Base-by-base conservation (phyloP, 768 basidiomycete species). In the Rossbeevera mucosa region DNA sequence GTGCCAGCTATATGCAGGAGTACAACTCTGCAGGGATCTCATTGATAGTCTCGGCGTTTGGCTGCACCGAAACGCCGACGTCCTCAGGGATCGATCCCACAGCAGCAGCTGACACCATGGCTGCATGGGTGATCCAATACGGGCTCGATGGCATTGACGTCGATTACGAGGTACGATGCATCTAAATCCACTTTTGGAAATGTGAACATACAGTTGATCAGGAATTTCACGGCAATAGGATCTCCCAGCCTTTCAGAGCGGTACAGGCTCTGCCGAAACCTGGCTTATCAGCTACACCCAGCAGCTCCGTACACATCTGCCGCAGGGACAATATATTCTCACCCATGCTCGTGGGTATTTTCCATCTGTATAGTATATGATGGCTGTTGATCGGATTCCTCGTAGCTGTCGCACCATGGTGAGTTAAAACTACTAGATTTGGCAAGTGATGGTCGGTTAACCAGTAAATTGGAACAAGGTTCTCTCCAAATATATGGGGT, bases 1-100 rank as follows among this genome's bases (percentile, higher is more conserved):
- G 81, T 25, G 53, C 73, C 12, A 30, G 71, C 13, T 72, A 77
- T 59, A 65, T 80, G 53, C 55, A 74, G 0, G 71, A 77, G 51
- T 83, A 83, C 59, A 71, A 70, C 21, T 72, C 75, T 0, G 80
- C 81, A 6, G 82, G 82, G 18, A 81, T 83, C 62, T 77, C 76
- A 20, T 60, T 85, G 43, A 74, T 85, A 48, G 82, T 83, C 5
- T 79, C 80, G 42, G 73, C 70, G 4, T 83, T 83, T 55, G 79
- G 79, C 6, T 71, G 77, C 11, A 67, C 65, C 3, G 60, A 69
- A 49, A 64, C 67, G 1, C 79, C 79, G 2, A 80, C 77, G 4
- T 67, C 73, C 2, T 61, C 64, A 4, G 74, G 73, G 24, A 58
- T 59, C 4, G 69, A 79, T 51, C 69, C 79, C 25, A 38, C 36